Conservation (phyloP, 2,329 filamentous ascomycete species). For the Phaeoacremonium minimum region DNA sequence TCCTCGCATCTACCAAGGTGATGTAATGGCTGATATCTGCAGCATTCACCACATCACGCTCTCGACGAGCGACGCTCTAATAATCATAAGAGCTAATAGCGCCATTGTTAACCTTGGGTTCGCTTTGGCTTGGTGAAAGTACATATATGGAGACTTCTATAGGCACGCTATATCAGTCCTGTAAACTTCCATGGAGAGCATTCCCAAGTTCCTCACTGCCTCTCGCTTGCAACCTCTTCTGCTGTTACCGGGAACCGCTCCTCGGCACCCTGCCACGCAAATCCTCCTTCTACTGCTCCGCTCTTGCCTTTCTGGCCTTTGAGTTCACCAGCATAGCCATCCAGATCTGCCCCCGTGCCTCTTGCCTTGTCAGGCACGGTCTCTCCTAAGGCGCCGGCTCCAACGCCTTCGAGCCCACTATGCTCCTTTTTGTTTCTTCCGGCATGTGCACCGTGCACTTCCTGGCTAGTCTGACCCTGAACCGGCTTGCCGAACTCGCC, state of each 20-base stretch:
- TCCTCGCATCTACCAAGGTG: too few relatives aligned
- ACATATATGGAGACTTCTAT: too few relatives aligned
- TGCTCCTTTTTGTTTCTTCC: conserved; percentile 29
- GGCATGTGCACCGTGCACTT: conserved; percentile 29
- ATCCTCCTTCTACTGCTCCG: conserved; percentile 8
- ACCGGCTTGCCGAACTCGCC: conserved; percentile 36
- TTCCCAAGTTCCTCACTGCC: too few relatives aligned
- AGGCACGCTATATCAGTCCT: too few relatives aligned
- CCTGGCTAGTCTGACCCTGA: conserved; percentile 34
- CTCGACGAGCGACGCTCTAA: too few relatives aligned
- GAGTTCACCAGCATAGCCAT: conserved; percentile 10
- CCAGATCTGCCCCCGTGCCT: conserved; percentile 20
- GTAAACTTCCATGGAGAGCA: too few relatives aligned
- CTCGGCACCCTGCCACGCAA: conserved; percentile 9
- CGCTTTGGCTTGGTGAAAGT: too few relatives aligned
- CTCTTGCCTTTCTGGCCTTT: conserved; percentile 8
- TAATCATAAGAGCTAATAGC: too few relatives aligned
- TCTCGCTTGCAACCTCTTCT: conserved; percentile 13
- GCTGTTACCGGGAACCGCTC: conserved; percentile 9
- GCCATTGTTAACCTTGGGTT: too few relatives aligned
- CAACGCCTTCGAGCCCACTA: conserved; percentile 32
- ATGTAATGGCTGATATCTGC: too few relatives aligned
- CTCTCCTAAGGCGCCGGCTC: conserved; percentile 17
- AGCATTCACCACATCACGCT: too few relatives aligned
- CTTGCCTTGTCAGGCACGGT: conserved; percentile 17